A percentile compares a stretch with the other conserved stretches of the same genome.
phyloP scores from a whole-genome alignment of 805 yeast genomes.

The Ogataea naganishii region DNA sequence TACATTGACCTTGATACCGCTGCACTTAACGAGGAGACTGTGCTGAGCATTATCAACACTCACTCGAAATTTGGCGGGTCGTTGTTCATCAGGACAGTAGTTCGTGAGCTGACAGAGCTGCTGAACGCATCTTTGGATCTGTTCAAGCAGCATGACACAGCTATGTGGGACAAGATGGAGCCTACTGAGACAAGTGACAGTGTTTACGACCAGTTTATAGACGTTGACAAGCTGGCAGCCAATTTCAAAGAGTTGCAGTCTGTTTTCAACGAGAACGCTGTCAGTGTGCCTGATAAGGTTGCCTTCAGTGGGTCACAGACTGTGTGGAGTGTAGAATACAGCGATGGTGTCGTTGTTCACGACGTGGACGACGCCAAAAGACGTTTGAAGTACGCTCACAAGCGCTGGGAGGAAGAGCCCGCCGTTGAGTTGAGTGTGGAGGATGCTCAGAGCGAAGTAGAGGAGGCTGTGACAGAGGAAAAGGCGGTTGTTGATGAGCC shows the following conservation, averaged over 20 bases:
- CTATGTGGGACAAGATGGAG: slow-evolving; percentile 22
- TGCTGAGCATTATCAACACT: slow-evolving; percentile 38
- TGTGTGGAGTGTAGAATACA: too few species aligned
- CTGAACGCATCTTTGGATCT: slow-evolving; percentile 33
- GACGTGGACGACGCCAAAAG: slow-evolving; percentile 3
- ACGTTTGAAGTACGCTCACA: background rate
- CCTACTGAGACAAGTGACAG: slow-evolving; percentile 12
- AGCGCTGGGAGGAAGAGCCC: background rate
- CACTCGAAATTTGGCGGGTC: slow-evolving; percentile 35
- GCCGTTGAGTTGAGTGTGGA: slow-evolving; percentile 2
- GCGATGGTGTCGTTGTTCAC: too few species aligned
- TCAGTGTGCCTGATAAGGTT: background rate
- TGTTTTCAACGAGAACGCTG: background rate
- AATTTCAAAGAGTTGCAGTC: slow-evolving; percentile 11
- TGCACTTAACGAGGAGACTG: slow-evolving; percentile 50
- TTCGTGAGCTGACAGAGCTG: slow-evolving; percentile 49
- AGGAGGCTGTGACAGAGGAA: slow-evolving; percentile 3
- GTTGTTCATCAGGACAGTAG: slow-evolving; percentile 40
- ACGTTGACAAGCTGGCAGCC: slow-evolving; percentile 14
- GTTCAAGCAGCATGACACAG: slow-evolving; percentile 28
- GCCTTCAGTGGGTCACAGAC: too few species aligned
- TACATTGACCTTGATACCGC: slow-evolving; percentile 23
- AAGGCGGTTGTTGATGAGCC: slow-evolving; percentile 5
- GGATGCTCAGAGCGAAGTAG: slow-evolving; percentile 5
- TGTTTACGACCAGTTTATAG: slow-evolving; percentile 13